A percentile compares a stretch with the other conserved stretches of the same genome.
Conservation (phyloP, 2,329 filamentous ascomycete species). For the Botrytis medusae region DNA sequence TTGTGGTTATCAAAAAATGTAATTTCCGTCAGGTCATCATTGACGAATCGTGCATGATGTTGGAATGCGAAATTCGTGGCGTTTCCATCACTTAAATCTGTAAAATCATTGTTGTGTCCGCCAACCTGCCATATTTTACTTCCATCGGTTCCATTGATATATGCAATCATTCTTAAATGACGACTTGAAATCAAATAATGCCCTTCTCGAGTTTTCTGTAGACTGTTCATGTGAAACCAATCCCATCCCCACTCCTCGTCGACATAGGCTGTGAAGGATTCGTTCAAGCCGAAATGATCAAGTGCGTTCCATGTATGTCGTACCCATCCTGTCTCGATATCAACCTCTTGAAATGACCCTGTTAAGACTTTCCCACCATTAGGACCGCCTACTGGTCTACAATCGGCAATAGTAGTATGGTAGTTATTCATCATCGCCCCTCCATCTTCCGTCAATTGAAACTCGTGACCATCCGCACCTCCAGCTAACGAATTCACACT, state of each 20-base stretch:
- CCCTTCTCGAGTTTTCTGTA: constrained; percentile 24
- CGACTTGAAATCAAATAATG: neutral
- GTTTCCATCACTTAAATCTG: neutral
- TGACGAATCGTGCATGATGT: constrained; percentile 43
- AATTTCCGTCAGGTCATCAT: constrained; percentile 38
- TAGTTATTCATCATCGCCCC: constrained; percentile 18
- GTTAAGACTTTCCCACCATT: constrained; percentile 12
- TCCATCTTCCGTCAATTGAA: constrained; percentile 17
- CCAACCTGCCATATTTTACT: neutral
- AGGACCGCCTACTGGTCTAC: neutral
- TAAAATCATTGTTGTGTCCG: neutral
- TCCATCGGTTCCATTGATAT: neutral
- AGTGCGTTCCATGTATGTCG: constrained; percentile 52
- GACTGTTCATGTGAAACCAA: constrained; percentile 40
- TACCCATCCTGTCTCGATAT: constrained; percentile 50
- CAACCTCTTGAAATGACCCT: constrained; percentile 48
- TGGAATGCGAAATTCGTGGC: neutral
- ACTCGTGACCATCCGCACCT: constrained; percentile 16
- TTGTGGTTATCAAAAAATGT: constrained; percentile 40
- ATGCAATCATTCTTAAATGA: neutral
- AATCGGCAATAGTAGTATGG: constrained; percentile 13
- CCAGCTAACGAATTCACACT: constrained; percentile 10
- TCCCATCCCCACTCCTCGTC: constrained; percentile 30
- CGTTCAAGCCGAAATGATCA: constrained; percentile 39
- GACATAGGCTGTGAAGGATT: constrained; percentile 24